Percentiles rank a stretch among this genome's conserved stretches.
Conservation (phyloP, 805 yeast species). For the Myxozyma udenii region DNA sequence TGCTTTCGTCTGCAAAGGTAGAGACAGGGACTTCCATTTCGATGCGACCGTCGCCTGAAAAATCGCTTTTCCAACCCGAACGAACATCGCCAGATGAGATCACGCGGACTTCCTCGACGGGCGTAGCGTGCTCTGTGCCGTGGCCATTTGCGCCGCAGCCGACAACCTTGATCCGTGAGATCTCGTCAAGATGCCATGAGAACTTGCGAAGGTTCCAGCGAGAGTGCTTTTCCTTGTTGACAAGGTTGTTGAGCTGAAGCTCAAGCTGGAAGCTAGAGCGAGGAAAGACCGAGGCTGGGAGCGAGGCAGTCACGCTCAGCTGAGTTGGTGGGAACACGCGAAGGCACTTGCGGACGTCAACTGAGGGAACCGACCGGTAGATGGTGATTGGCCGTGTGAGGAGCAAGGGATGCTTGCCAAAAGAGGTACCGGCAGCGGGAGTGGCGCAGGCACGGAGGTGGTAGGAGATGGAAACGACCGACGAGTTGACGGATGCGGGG, state of each 20-base stretch:
- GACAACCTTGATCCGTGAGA: slow-evolving; percentile 56
- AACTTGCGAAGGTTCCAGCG: slow-evolving; percentile 93
- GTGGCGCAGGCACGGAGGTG: slow-evolving; percentile 59
- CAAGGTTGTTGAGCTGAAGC: slow-evolving; percentile 62
- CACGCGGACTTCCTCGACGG: slow-evolving; percentile 64
- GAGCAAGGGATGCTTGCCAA: slow-evolving; percentile 35
- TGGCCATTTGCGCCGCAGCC: too few species aligned
- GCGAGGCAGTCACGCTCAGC: slow-evolving; percentile 76
- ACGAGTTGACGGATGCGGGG: slow-evolving; percentile 64
- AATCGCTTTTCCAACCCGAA: slow-evolving; percentile 95
- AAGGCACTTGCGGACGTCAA: slow-evolving; percentile 79
- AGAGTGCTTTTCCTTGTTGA: slow-evolving; percentile 37
- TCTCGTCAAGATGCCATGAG: slow-evolving; percentile 86
- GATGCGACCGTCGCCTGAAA: slow-evolving; percentile 68
- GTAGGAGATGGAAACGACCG: slow-evolving; percentile 70
- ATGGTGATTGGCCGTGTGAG: slow-evolving; percentile 64
- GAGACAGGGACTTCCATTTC: slow-evolving; percentile 51
- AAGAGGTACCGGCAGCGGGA: slow-evolving; percentile 29
- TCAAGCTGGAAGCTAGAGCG: slow-evolving; percentile 82
- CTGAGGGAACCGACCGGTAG: slow-evolving; percentile 71
- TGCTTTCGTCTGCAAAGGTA: slow-evolving; percentile 23
- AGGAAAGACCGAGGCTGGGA: slow-evolving; percentile 89
- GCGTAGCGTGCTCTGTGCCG: slow-evolving; percentile 18
- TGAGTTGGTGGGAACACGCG: slow-evolving; percentile 96
- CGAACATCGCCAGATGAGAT: slow-evolving; percentile 77